phyloP scores from a whole-genome alignment of 345 rosid genomes.

The Bruguiera parviflora region DNA sequence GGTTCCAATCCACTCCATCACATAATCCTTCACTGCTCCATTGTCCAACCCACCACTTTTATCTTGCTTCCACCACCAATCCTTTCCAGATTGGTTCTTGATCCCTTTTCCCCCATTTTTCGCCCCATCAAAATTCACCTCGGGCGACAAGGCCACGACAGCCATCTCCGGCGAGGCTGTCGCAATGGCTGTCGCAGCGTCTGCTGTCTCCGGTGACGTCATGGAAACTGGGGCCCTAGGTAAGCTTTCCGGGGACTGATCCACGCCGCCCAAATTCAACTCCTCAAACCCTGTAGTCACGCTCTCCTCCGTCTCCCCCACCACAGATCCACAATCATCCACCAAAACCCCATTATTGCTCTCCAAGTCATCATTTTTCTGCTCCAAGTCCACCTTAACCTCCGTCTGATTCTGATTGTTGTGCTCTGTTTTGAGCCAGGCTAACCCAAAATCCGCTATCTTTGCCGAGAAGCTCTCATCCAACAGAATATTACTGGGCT shows the following conservation, averaged over 20 bases:
- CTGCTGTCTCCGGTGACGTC: constrained; percentile 46
- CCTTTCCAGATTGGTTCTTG: constrained; percentile 48
- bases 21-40: constrained; percentile 62
- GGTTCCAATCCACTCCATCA: constrained; percentile 79
- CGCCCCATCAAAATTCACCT: constrained; percentile 33
- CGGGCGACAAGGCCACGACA: constrained; percentile 28
- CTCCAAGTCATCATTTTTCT: constrained; percentile 34
- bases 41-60: constrained; percentile 28
- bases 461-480: constrained; percentile 69
- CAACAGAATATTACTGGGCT: constrained; percentile 76
- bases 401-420: constrained; percentile 27
- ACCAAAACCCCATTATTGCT: constrained; percentile 27
- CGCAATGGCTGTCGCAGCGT: constrained; percentile 11
- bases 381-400: neutral
- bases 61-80: constrained; percentile 77
- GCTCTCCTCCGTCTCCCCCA: constrained; percentile 64
- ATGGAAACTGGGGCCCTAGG: constrained; percentile 23
- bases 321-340: constrained; percentile 67
- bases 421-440: constrained; percentile 62
- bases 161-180: constrained; percentile 35
- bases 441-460: constrained; percentile 83
- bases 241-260: constrained; percentile 61
- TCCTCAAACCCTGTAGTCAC: constrained; percentile 71
- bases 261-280: constrained; percentile 44
- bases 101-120: neutral